A percentile compares a stretch with the other conserved stretches of the same genome.
phyloP scores from a whole-genome alignment of 495 filamentous ascomycete species.

The Penicillium fimorum region DNA sequence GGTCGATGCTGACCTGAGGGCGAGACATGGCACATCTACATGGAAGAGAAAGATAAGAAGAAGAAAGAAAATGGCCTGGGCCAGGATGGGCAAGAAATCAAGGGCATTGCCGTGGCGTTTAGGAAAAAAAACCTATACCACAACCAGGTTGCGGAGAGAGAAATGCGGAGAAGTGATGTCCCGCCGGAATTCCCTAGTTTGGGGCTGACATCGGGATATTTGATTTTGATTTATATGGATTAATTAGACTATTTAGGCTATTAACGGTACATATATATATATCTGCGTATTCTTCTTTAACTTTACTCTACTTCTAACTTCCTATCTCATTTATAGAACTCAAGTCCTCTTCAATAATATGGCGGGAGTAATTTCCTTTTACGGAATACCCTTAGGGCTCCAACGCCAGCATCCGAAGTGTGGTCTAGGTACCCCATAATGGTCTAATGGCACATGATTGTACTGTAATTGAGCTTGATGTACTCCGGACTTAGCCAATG shows the following conservation, averaged over 20 bases:
- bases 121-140: constrained; percentile 8
- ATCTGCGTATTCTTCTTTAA: neutral
- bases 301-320: neutral
- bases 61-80: constrained; percentile 10
- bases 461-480: neutral
- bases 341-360: neutral
- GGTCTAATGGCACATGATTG: neutral
- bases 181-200: constrained; percentile 21
- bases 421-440: constrained; percentile 8
- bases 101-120: constrained; percentile 13
- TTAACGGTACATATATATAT: neutral
- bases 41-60: constrained; percentile 6
- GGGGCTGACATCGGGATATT: neutral
- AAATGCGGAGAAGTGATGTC: constrained; percentile 33
- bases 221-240: neutral
- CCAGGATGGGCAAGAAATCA: constrained; percentile 5
- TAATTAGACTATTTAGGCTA: neutral
- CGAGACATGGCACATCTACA: constrained; percentile 55
- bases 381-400: constrained; percentile 14
- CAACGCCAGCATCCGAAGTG: constrained; percentile 8
- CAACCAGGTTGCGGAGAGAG: constrained; percentile 7
- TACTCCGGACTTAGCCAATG: neutral
- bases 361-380: constrained; percentile 9
- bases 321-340: neutral
- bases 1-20: constrained; percentile 81